Percentiles rank a stretch among this genome's conserved stretches.
These are phyloP conservation scores for Chlorella variabilis DNA, from an alignment of 163 green algal species.

Conservation along the genomic window DNA sequence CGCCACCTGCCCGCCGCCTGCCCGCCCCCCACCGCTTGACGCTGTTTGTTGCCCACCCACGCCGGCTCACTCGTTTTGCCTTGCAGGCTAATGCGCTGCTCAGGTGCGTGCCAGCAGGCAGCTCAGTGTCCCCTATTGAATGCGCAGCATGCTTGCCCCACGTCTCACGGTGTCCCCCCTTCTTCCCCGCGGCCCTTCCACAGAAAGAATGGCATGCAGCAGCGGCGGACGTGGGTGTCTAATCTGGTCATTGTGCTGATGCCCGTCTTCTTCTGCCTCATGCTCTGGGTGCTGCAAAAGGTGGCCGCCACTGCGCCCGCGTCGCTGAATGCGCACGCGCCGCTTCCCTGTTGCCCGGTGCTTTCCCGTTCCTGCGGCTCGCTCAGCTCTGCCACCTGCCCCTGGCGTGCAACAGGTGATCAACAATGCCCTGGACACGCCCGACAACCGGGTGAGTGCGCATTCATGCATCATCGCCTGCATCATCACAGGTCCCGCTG, in stretches of 20 bases:
- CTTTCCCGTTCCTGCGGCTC: no score
- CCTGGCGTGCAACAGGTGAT: no score
- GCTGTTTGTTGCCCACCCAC: neutral
- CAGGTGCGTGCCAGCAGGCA: no score
- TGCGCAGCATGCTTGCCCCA: neutral
- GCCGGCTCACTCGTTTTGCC: neutral
- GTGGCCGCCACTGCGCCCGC: no score
- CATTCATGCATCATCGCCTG: neutral
- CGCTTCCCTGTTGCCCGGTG: no score
- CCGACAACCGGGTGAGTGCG: slow-evolving; percentile 40
- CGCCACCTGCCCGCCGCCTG: no score
- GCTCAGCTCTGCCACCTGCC: no score
- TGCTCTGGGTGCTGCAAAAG: slow-evolving; percentile 76
- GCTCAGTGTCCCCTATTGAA: no score
- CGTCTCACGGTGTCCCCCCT: neutral
- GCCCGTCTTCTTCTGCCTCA: slow-evolving; percentile 82
- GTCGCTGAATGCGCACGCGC: no score
- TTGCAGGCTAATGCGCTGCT: slow-evolving; percentile 28
- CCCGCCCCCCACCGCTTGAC: no score
- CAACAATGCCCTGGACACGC: slow-evolving; percentile 62
- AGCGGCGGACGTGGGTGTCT: slow-evolving; percentile 69
- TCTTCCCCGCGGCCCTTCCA: no score
- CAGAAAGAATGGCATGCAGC: slow-evolving; percentile 71
- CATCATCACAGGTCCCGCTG: no score
- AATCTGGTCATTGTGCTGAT: slow-evolving; percentile 75